Evolutionary conservation across 2,329 filamentous ascomycete species (phyloP), one percentile per base, ranked within the genome.

Genomic region (Aspergillus candidus): DNA sequence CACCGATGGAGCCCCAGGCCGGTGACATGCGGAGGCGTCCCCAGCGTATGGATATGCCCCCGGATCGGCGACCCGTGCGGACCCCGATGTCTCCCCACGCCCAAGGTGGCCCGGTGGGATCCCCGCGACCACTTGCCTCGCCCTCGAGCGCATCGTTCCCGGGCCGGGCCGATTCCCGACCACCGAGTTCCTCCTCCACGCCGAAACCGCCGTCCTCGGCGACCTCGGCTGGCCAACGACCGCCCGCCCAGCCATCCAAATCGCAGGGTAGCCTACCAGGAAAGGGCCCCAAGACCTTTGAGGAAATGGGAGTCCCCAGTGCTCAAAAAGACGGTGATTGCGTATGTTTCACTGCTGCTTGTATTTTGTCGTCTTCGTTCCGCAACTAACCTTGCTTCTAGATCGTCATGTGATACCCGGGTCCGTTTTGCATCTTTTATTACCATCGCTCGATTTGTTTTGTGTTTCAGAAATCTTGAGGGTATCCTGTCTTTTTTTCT

Each of bases 271-370:
- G 67, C 50, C 63, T 71, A 36, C 72, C 78, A 29, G 77, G 76
- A 39, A 87, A 89, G 61, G 93, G 91, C 10, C 91, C 93, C 1
- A 88, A 93, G 57, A 97, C 93, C 0, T 98, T 98, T 65, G 91
- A 96, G 63, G 90, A 94, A 63, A 98, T 98, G 93, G 93, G 93
- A 32, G 91, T 98, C 56, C 88, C 89, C 6, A 78, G 83, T 58
- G 82, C 77, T 38, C 90, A 93, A 67, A 78, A 83, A 49, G 87
- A 95, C n/a, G 79, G 80, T 54, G 90, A 97, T 69, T 98, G 91
- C 73, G 90, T 96, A 80, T 72, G 78, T 44, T 38, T 30, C 3
- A 11, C 35, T 11, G 31, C 13, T 15, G 12, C 3, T 18, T 15
- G 3, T 8, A 33, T 22, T 22, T 15, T 41, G 17, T 11, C 4